phyloP scores from a whole-genome alignment of 768 basidiomycete species.

The Tylopilus sp. region DNA sequence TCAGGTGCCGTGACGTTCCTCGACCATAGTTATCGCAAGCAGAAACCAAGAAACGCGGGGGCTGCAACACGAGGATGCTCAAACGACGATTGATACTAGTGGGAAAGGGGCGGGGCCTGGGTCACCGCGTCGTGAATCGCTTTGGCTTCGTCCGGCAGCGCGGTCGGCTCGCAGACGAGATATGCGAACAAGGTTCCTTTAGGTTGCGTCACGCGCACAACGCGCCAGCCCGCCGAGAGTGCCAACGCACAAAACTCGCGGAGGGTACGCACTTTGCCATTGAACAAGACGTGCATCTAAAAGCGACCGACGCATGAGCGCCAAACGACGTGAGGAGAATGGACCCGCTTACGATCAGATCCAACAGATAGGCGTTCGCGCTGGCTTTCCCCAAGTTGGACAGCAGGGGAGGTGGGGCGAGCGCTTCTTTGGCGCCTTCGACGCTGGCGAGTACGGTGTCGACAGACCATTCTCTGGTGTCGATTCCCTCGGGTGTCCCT shows the following conservation, averaged over 20 bases:
- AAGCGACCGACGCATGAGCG: too few relatives aligned
- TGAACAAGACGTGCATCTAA: slow-evolving; percentile 72
- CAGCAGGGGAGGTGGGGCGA: slow-evolving; percentile 61
- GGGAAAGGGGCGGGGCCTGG: too few relatives aligned
- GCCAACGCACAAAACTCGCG: slow-evolving; percentile 56
- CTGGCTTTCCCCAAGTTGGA: slow-evolving; percentile 73
- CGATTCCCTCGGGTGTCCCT: slow-evolving; percentile 5
- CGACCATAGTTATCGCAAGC: too few relatives aligned
- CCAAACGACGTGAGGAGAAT: neutral
- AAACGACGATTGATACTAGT: too few relatives aligned
- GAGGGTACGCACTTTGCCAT: slow-evolving; percentile 67
- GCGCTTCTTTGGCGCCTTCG: slow-evolving; percentile 49
- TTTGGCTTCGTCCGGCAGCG: slow-evolving; percentile 42
- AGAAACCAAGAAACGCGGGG: too few relatives aligned
- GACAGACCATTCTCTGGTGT: slow-evolving; percentile 27
- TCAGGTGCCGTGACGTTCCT: too few relatives aligned
- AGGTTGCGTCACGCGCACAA: slow-evolving; percentile 51
- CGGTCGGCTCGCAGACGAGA: slow-evolving; percentile 63
- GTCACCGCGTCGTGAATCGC: slow-evolving; percentile 20
- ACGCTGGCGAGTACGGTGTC: slow-evolving; percentile 36
- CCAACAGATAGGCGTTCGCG: slow-evolving; percentile 64
- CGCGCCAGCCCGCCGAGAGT: slow-evolving; percentile 59
- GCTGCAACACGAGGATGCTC: too few relatives aligned
- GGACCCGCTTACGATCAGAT: slow-evolving; percentile 57
- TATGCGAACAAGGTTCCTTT: slow-evolving; percentile 69